Base-by-base conservation (phyloP, 805 yeast genomes). In the Martiniozyma abietophila region DNA sequence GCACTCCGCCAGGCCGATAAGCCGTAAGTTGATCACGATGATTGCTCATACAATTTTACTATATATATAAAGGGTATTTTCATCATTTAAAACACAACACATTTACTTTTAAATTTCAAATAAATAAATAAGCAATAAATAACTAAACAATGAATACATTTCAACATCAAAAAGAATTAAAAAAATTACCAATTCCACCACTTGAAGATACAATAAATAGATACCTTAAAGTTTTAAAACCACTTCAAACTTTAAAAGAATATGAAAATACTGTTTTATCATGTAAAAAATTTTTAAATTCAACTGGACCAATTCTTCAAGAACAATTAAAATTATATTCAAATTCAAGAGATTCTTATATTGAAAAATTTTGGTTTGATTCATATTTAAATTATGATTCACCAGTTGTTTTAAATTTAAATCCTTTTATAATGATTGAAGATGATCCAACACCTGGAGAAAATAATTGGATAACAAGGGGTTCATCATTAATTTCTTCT, bases 341-440 rank as follows among this genome's bases (percentile, higher is more conserved):
- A 5, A 65, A 70, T 32, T 61, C 76, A 11, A 62, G 84, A 42
- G 75, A 81, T 32, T 79, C 94, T 2, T 86, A 81, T 54, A 86
- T 86, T 43, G 96, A 86, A 58, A 94, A 86, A 56, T 86, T 86
- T 55, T 86, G 96, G 96, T 86, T 74, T 56, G 96, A 86, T 53
- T 75, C 95, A 1, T 86, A 86, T 55, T 65, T 86, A 45, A 78
- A 78, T 54, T 83, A 81, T 54, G 96, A 86, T 55, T 77, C 83
- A 8, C 86, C 92, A 0, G 95, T 86, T 25, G 96, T 86, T n/a
- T 66, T 86, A 42, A 86, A 86, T 56, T 69, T 86, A 47, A 86
- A 86, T 50, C 96, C 96, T 0, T 86, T 83, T 51, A 85, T 86
- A 55, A 71, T 85, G 47, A 67, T 86, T 41, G 95, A 86, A 54